Evolutionary conservation across 257 asterid genomes (phyloP).

Genomic region (Gentiana macrophylla): DNA sequence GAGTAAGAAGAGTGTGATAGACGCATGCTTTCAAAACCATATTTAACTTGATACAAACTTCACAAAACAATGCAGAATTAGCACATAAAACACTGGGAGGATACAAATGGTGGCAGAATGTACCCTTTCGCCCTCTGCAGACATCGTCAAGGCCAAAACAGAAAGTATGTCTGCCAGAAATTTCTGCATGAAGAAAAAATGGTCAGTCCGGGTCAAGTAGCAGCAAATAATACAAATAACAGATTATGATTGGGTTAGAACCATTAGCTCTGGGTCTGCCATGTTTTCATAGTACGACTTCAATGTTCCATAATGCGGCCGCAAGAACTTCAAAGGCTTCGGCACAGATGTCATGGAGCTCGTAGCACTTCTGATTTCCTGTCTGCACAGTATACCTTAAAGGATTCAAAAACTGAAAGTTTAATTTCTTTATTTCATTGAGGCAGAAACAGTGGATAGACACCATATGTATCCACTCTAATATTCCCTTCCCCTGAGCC

Average conservation of each 20-base stretch:
- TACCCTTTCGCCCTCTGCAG: conserved; percentile 97
- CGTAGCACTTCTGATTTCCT: conserved; percentile 87
- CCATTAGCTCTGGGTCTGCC: conserved; percentile 70
- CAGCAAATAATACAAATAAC: background rate
- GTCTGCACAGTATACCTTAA: conserved; percentile 30
- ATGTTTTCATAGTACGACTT: conserved; percentile 56
- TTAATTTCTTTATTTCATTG: background rate
- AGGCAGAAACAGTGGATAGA: no score
- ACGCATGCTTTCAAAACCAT: no score
- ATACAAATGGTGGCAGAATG: background rate
- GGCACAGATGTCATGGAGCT: conserved; percentile 99
- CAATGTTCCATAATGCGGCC: conserved; percentile 90
- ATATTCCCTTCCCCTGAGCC: no score
- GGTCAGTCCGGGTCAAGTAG: background rate
- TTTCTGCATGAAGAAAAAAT: conserved; percentile 31
- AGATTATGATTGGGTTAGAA: conserved; percentile 8
- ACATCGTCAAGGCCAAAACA: conserved; percentile 95
- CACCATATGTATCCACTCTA: no score
- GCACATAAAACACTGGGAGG: no score
- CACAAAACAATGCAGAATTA: no score
- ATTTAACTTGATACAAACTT: no score
- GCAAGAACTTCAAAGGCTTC: conserved; percentile 86
- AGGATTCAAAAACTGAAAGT: background rate
- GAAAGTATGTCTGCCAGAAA: conserved; percentile 92
- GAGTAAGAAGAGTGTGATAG: conserved; percentile 7